These are phyloP conservation scores for Verbena officinalis DNA, from an alignment of 257 asterid species.

Conservation along the genomic window DNA sequence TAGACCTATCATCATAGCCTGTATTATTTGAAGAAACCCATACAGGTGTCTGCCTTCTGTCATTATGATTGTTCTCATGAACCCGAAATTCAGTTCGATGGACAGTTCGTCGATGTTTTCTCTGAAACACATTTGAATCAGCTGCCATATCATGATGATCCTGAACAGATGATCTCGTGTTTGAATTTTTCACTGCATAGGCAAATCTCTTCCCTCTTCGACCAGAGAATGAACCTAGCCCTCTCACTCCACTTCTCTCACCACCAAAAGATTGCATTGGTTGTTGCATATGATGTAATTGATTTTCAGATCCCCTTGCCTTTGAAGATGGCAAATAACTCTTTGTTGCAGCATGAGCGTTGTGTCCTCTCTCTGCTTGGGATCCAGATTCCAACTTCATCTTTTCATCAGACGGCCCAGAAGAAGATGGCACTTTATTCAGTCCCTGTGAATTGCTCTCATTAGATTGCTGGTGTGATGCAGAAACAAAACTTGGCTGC, in stretches of 20 bases:
- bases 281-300: conserved; percentile 38
- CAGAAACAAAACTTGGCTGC: conserved; percentile 46
- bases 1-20: conserved; percentile 50
- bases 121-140: conserved; percentile 66
- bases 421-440: conserved; percentile 36
- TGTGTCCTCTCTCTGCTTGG: conserved; percentile 45
- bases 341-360: conserved; percentile 39
- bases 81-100: conserved; percentile 77
- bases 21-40: conserved; percentile 39
- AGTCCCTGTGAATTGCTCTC: conserved; percentile 35
- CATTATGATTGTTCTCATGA: conserved; percentile 76
- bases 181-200: conserved; percentile 70
- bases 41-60: conserved; percentile 51
- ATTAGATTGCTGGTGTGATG: conserved; percentile 40
- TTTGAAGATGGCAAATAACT: conserved; percentile 37
- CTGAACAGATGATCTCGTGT: conserved; percentile 45
- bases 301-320: conserved; percentile 51
- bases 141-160: conserved; percentile 45
- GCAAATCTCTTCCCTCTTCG: conserved; percentile 68
- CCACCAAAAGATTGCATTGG: conserved; percentile 41
- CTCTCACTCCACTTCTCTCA: conserved; percentile 54
- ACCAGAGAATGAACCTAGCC: conserved; percentile 51
- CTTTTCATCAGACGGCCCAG: conserved; percentile 43
- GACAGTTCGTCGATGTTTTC: conserved; percentile 72
- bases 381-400: conserved; percentile 37